These are phyloP conservation scores for Fraxinus americana DNA, from an alignment of 257 asterid genomes.

Conservation along the genomic window DNA sequence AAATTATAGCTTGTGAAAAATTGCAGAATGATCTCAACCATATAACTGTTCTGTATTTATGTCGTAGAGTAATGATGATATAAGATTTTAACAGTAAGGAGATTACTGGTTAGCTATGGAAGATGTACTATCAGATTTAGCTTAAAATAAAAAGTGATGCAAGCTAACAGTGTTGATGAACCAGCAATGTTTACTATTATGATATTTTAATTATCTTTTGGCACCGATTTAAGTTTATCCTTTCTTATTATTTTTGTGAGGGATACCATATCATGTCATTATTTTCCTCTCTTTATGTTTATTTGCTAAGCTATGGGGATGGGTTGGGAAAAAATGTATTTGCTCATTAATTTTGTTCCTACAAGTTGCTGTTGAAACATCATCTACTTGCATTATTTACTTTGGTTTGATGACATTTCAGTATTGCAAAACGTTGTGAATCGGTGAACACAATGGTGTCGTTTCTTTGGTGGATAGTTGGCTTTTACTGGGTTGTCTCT, in stretches of 20 bases:
- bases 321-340: not conserved
- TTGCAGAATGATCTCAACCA: not conserved
- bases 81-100: slow-evolving; percentile 4
- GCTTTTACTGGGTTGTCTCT: slow-evolving; percentile 92
- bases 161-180: not conserved
- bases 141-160: slow-evolving; percentile 1
- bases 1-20: not conserved
- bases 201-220: not conserved
- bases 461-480: slow-evolving; percentile 91
- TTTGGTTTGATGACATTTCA: slow-evolving; percentile 35
- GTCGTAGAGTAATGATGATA: slow-evolving; percentile 15
- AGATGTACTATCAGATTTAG: not conserved
- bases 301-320: not conserved
- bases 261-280: slow-evolving; percentile 9
- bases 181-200: not conserved
- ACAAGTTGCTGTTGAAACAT: slow-evolving; percentile 9
- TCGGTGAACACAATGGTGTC: slow-evolving; percentile 87
- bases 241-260: slow-evolving; percentile 9
- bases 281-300: not conserved
- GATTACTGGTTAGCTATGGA: not conserved
- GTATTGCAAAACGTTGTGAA: slow-evolving; percentile 77
- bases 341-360: slow-evolving; percentile 8
- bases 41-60: slow-evolving; percentile 3
- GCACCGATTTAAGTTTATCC: not conserved
- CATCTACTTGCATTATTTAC: slow-evolving; percentile 16